Evolutionary conservation across 345 rosid genomes (phyloP).

Genomic region (Populus davidiana): DNA sequence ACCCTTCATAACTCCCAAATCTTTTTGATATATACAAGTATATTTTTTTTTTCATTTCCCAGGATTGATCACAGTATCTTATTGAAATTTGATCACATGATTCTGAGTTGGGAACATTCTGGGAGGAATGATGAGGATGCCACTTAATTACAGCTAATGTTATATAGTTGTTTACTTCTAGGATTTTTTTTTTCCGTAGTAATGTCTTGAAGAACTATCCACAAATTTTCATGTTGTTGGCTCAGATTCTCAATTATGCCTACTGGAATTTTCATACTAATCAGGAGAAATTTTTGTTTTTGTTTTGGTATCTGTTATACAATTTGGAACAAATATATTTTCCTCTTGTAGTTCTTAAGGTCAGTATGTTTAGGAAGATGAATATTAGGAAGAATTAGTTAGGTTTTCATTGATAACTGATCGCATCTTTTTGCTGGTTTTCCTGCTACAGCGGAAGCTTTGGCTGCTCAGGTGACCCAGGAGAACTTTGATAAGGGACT

Average conservation of each 20-base stretch:
- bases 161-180: neutral
- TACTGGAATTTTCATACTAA: too few species aligned
- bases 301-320: too few species aligned
- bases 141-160: too few species aligned
- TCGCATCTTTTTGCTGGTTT: conserved; percentile 3
- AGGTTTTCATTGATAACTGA: neutral
- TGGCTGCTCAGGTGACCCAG: conserved; percentile 71
- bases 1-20: too few species aligned
- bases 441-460: conserved; percentile 66
- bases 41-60: too few species aligned
- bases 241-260: too few species aligned
- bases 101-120: neutral
- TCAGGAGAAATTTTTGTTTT: too few species aligned
- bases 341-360: neutral
- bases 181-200: neutral
- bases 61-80: neutral
- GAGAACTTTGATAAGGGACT: conserved; percentile 83
- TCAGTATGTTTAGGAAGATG: neutral
- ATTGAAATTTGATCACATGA: neutral
- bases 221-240: too few species aligned
- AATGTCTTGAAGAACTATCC: too few species aligned
- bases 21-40: too few species aligned
- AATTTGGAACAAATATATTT: neutral
- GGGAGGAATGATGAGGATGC: neutral
- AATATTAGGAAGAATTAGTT: neutral